A percentile compares a stretch with the other conserved stretches of the same genome.
phyloP scores from a whole-genome alignment of 805 yeast genomes.

The Nakazawaea populi region DNA sequence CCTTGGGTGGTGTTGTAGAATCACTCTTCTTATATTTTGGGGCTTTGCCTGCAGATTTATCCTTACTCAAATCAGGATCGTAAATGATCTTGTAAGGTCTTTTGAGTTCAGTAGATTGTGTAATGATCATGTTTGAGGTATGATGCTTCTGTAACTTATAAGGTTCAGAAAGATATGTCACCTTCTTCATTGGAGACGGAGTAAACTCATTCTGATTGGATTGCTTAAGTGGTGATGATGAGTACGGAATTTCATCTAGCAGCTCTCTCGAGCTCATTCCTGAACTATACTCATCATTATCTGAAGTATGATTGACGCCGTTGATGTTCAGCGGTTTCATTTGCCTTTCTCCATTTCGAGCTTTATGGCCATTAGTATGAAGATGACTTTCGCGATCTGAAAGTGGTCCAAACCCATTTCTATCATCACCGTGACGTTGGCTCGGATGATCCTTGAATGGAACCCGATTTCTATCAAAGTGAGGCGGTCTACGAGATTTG shows the following conservation, averaged over 20 bases:
- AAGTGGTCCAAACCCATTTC: neutral
- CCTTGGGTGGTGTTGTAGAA: slow-evolving; percentile 26
- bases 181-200: neutral
- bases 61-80: slow-evolving; percentile 46
- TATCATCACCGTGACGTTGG: neutral
- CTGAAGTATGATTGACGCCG: neutral
- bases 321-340: too few relatives aligned
- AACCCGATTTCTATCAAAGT: neutral
- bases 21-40: slow-evolving; percentile 26
- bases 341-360: too few relatives aligned
- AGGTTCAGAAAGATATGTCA: neutral
- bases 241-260: neutral
- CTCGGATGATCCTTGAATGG: neutral
- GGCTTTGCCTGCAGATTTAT: slow-evolving; percentile 30
- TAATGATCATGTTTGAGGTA: neutral
- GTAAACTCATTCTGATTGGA: neutral
- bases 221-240: neutral
- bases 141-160: slow-evolving; percentile 3
- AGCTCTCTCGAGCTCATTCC: neutral
- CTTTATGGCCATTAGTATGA: neutral
- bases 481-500: neutral
- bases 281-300: neutral
- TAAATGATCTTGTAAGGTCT: slow-evolving; percentile 39
- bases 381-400: neutral
- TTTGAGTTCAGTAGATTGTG: neutral